Evolutionary conservation across 768 basidiomycete genomes (phyloP), one percentile per base, ranked within the genome.

Genomic region (Psilocybe sp.): DNA sequence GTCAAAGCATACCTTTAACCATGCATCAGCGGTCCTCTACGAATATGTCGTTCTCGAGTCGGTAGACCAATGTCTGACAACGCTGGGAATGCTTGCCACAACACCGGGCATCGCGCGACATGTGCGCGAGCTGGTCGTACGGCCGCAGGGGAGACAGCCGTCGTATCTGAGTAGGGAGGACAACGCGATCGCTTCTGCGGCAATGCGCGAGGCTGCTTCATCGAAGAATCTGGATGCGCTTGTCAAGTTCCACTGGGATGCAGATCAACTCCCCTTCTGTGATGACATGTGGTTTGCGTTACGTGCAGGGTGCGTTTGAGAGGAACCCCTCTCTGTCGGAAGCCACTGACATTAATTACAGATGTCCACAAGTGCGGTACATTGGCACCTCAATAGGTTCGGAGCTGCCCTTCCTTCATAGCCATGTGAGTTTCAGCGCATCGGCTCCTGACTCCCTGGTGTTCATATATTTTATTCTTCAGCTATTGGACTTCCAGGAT

Each of bases 211-310:
- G 16, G 69, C 78, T 8, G 84, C 82, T 7, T 66, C 67, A 5
- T 70, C 77, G 36, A 68, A 58, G 57, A 63, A 68, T 41, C 65
- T 90, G 38, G 88, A 89, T 41, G 84, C 84, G 15, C 74, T 91
- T 36, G 67, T 72, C 23, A 80, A 71, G 11, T 90, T 90, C 58
- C 67, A 78, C 33, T 91, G 88, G 88, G 84, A 84, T 52, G 84
- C 79, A 3, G 85, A 86, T 11, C 84, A 87, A 61, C 70, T 82
- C 32, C 79, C 83, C 13, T 77, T 75, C 32, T 68, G 79, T 53
- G 88, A 89, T 51, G 82, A 85, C 53, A 85, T 91, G 84, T 91
- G 88, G 88, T 78, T 85, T 52, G 80, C 83, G 39, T 69, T 91
- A 57, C 79, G 85, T 34, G 66, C 79, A 46, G 81, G 80, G 88